A percentile compares a stretch with the other conserved stretches of the same genome.
These are phyloP conservation scores for Dissophora ornata DNA, from an alignment of 192 early-diverging fungal species.

Conservation along the genomic window DNA sequence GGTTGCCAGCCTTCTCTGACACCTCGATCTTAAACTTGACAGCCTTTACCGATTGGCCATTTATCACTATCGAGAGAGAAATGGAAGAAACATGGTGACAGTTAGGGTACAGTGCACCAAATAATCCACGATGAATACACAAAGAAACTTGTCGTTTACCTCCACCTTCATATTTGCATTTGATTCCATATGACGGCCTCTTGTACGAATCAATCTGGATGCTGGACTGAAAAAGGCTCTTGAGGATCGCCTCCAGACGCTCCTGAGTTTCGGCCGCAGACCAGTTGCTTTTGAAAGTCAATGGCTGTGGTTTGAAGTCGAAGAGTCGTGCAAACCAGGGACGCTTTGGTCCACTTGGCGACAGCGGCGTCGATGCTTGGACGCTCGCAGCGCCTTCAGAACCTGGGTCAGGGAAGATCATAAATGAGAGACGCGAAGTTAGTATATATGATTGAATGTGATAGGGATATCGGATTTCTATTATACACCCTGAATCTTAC, in stretches of 20 bases:
- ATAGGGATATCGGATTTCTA: too few relatives aligned
- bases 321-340: conserved; percentile 50
- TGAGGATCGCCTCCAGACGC: conserved; percentile 34
- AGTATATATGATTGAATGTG: too few relatives aligned
- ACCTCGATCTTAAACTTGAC: conserved; percentile 54
- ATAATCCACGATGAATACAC: too few relatives aligned
- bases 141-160: conserved; percentile 10
- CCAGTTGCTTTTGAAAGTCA: conserved; percentile 42
- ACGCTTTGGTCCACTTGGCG: conserved; percentile 31
- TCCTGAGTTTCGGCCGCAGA: conserved; percentile 43
- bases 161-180: conserved; percentile 47
- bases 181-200: conserved; percentile 22
- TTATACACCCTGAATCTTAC: too few relatives aligned
- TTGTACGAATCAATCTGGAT: conserved; percentile 33
- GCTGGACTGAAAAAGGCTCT: conserved; percentile 20
- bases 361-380: neutral
- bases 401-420: conserved; percentile 15
- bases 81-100: neutral
- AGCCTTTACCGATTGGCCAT: conserved; percentile 24
- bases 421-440: too few relatives aligned
- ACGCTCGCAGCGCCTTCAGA: conserved; percentile 17
- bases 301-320: conserved; percentile 49
- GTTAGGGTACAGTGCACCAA: too few relatives aligned
- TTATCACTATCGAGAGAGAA: conserved; percentile 10
- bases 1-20: conserved; percentile 16